These are phyloP conservation scores for Lachnellula arida DNA, from an alignment of 2,329 filamentous ascomycete genomes.

Conservation along the genomic window DNA sequence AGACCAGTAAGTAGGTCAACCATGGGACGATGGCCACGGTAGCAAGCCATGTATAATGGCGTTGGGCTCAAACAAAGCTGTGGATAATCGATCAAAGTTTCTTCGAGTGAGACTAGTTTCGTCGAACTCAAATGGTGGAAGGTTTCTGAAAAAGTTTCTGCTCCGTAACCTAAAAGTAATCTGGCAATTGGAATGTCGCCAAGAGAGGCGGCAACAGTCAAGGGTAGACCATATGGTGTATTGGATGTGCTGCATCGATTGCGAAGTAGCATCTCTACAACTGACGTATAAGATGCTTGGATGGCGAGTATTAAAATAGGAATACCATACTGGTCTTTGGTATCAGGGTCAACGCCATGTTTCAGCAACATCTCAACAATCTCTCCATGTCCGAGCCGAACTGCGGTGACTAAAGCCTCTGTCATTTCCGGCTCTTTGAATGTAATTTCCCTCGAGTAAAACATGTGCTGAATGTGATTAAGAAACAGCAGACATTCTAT, in stretches of 20 bases:
- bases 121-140: background rate
- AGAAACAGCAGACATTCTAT: background rate
- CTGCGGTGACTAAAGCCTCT: background rate
- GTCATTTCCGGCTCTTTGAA: background rate
- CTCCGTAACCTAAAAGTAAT: background rate
- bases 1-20: background rate
- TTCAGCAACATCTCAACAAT: background rate
- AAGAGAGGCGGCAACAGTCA: constrained; percentile 1
- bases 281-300: background rate
- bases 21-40: background rate
- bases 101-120: background rate
- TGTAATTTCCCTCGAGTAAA: background rate
- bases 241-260: background rate
- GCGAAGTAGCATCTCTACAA: background rate
- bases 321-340: background rate
- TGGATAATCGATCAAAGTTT: background rate
- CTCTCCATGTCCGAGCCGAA: background rate
- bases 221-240: background rate
- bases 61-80: constrained; percentile 1
- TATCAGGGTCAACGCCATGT: background rate
- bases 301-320: background rate
- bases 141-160: background rate
- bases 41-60: constrained; percentile 8
- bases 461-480: background rate
- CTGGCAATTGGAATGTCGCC: background rate